Evolutionary conservation across 2,329 filamentous ascomycete genomes (phyloP).

Genomic region (Colletotrichum aenigma): DNA sequence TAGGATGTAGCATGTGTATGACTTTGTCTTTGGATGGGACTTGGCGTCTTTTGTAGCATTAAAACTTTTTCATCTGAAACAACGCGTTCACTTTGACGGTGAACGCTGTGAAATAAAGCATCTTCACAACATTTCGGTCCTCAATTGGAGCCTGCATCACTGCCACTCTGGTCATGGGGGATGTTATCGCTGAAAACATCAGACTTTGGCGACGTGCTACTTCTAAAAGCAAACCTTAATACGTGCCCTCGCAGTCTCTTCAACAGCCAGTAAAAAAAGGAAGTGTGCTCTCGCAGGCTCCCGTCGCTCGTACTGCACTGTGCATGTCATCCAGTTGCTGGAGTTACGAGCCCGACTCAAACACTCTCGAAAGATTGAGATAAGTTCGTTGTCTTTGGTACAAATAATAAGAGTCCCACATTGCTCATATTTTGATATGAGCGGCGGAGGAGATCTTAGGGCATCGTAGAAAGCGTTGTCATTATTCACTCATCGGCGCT

Average conservation of each 20-base stretch:
- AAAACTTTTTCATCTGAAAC: neutral
- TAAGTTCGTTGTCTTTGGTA: rapidly evolving
- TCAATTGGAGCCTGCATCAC: neutral
- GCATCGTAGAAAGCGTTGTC: neutral
- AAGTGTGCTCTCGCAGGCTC: neutral
- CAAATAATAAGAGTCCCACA: neutral
- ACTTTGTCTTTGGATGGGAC: neutral
- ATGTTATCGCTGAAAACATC: rapidly evolving
- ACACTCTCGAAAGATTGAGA: neutral
- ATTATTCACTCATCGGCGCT: neutral
- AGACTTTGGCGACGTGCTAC: rapidly evolving
- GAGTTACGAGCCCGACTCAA: neutral
- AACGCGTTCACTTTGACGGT: neutral
- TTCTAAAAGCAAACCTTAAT: neutral
- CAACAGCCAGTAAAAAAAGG: neutral
- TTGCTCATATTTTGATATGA: neutral
- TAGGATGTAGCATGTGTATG: neutral
- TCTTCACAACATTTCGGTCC: neutral
- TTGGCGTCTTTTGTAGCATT: neutral
- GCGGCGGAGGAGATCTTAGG: neutral
- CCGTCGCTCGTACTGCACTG: neutral
- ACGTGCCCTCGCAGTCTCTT: neutral
- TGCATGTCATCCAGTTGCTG: neutral
- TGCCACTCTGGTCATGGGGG: neutral
- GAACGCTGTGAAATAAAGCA: neutral